Conservation (phyloP, 192 early-diverging fungal genomes). For the Coemansia sp. region DNA sequence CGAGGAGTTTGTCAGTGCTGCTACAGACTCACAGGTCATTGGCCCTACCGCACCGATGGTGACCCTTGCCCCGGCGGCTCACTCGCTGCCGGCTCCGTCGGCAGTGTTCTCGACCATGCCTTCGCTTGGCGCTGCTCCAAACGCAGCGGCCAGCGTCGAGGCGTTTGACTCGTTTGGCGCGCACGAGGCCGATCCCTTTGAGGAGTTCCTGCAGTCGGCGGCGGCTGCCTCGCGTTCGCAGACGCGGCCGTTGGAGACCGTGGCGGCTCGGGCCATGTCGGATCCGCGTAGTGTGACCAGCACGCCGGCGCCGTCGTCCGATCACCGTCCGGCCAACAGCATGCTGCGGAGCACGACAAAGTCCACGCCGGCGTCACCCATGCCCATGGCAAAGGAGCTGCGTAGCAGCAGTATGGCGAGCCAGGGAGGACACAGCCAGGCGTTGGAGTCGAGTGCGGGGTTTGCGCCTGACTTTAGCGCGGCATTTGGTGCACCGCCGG, state of each 20-base stretch:
- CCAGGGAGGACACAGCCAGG: no score
- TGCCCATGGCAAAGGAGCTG: not conserved
- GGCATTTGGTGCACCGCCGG: conserved; percentile 29
- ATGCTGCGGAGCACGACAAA: not conserved
- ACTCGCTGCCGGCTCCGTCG: not conserved
- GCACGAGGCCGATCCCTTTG: conserved; percentile 40
- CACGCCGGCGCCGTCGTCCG: conserved; percentile 29
- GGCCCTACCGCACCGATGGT: conserved; percentile 1
- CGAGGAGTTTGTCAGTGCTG: not conserved
- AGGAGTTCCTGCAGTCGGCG: conserved; percentile 34
- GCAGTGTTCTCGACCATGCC: conserved; percentile 19
- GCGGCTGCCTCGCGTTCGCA: conserved; percentile 4
- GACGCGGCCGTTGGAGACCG: not conserved
- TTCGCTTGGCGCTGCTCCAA: not conserved
- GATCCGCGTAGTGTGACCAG: conserved; percentile 41
- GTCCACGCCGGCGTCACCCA: conserved; percentile 27
- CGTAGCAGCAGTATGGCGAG: not conserved
- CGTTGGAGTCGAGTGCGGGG: not conserved
- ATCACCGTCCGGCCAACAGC: not conserved
- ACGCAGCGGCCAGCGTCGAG: conserved; percentile 5
- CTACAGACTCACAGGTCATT: not conserved
- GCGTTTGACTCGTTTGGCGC: conserved; percentile 46
- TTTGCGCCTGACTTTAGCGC: conserved; percentile 41
- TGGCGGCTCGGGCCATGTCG: conserved; percentile 4
- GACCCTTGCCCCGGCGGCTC: not conserved